Percentiles rank a stretch among this genome's conserved stretches.
These are phyloP conservation scores for Penicillium ucsense DNA, from an alignment of 495 filamentous ascomycete genomes.

Conservation along the genomic window DNA sequence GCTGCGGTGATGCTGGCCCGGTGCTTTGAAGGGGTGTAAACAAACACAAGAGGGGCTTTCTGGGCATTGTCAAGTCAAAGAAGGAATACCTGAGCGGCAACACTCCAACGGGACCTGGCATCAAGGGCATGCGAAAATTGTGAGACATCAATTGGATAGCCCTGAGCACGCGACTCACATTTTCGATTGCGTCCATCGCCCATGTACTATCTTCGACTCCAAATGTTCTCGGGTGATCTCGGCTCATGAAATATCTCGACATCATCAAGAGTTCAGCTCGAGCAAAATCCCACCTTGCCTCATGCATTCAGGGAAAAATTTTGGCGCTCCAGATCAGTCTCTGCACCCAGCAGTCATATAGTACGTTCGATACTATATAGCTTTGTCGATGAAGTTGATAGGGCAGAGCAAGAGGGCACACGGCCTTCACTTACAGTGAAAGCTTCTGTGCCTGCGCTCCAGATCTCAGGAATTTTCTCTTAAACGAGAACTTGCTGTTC, in stretches of 20 bases:
- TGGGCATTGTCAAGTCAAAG: too few relatives aligned
- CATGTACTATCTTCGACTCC: too few relatives aligned
- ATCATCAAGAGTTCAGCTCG: neutral
- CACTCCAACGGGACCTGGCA: too few relatives aligned
- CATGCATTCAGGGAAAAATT: neutral
- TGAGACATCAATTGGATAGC: too few relatives aligned
- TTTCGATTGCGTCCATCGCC: too few relatives aligned
- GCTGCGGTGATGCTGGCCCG: too few relatives aligned
- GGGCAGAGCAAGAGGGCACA: slow-evolving; percentile 47
- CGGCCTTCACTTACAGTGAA: slow-evolving; percentile 23
- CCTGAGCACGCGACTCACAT: too few relatives aligned
- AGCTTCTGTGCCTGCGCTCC: slow-evolving; percentile 27
- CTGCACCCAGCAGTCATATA: slow-evolving; percentile 34
- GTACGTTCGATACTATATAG: slow-evolving; percentile 54
- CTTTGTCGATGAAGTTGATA: slow-evolving; percentile 60
- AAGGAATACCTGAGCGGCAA: too few relatives aligned
- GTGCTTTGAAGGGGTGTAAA: too few relatives aligned
- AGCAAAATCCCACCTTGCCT: neutral
- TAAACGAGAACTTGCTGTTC: slow-evolving; percentile 26
- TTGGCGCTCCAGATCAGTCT: slow-evolving; percentile 11
- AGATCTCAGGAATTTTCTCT: slow-evolving; percentile 40
- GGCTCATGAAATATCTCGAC: neutral
- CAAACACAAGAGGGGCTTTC: too few relatives aligned
- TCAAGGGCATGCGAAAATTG: too few relatives aligned
- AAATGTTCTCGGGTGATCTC: too few relatives aligned